These are phyloP conservation scores for Insectozyma bohioensis DNA, from an alignment of 1,139 yeast genomes.

Conservation along the genomic window DNA sequence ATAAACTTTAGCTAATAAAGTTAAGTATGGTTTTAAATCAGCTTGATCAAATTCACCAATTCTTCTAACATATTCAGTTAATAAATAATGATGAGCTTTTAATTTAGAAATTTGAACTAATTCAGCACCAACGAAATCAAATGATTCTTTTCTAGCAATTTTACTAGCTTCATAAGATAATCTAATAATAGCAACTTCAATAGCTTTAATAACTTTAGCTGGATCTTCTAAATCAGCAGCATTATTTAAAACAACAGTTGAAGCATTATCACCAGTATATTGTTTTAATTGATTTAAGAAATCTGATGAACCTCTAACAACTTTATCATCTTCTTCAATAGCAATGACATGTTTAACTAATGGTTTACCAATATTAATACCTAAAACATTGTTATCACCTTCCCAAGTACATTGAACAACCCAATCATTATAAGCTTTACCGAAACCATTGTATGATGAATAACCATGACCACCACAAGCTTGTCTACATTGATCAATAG, in stretches of 20 bases:
- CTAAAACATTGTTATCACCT: constrained; percentile 52
- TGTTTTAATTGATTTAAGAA: constrained; percentile 41
- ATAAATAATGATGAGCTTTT: constrained; percentile 38
- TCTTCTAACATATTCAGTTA: constrained; percentile 31
- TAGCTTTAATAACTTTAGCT: constrained; percentile 34
- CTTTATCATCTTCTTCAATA: constrained; percentile 33
- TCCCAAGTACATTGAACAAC: constrained; percentile 56
- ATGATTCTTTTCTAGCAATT: constrained; percentile 30
- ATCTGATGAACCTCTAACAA: constrained; percentile 37
- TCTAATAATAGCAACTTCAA: constrained; percentile 46
- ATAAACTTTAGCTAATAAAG: constrained; percentile 29
- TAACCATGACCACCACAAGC: constrained; percentile 56
- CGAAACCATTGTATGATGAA: constrained; percentile 48
- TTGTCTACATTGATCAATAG: constrained; percentile 50
- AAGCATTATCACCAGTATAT: constrained; percentile 22
- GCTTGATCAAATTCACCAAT: constrained; percentile 20
- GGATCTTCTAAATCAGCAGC: constrained; percentile 32
- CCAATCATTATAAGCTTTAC: constrained; percentile 50
- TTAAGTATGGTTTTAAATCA: constrained; percentile 26
- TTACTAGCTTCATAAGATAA: constrained; percentile 33
- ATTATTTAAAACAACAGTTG: constrained; percentile 25
- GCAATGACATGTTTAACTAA: constrained; percentile 36
- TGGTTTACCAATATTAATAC: constrained; percentile 48
- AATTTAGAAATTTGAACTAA: constrained; percentile 61
- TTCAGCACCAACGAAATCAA: constrained; percentile 56